Base-by-base conservation (phyloP, 2,329 filamentous ascomycete genomes). In the Nemania abortiva region DNA sequence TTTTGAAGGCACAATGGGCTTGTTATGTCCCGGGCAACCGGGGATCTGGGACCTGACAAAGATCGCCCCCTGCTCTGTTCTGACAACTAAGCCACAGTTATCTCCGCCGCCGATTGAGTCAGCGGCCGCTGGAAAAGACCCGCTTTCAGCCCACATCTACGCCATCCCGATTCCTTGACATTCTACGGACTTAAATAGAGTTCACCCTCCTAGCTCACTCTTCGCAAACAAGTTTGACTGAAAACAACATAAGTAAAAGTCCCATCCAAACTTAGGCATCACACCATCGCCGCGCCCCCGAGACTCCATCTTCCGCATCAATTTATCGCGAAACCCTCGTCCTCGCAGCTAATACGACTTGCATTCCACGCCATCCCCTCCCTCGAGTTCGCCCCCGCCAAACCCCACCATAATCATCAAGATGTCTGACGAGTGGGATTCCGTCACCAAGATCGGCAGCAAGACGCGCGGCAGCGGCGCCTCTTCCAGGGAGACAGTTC, bases 361-460 rank as follows among this genome's bases (percentile, higher is more conserved):
- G 18, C 53, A 55, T 42, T 6, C 47, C 20, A 27, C 24, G 24
- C 24, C n/a, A 11, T 24, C 20, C 22, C 6, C 22, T 10, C 22
- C 27, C 73, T 69, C 77, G 76, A 70, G 75, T n/a, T n/a, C n/a
- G 82, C 73, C 70, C 79, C 77, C 72, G 15, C 56, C 63, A 56
- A 59, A 49, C 82, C 11, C 7, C 34, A 37, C 11, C 34, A 37
- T 37, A 7, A 37, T 27, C 75, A 75, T 88, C 90, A 90, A 78
- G 61, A 89, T 92, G 88, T 86, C 88, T 79, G 94, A 71, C 0
- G 65, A 97, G 78, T 98, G 95, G 95, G 92, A 97, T 77, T 82
- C 84, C 75, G 90, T 92, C 76, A 97, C 94, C 84, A 97, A 96
- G 88, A 98, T 99, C 80, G 96, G 96, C 79, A 93, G 90, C 89